Base-by-base conservation (phyloP, 768 basidiomycete species). In the Termitomyces sp. region DNA sequence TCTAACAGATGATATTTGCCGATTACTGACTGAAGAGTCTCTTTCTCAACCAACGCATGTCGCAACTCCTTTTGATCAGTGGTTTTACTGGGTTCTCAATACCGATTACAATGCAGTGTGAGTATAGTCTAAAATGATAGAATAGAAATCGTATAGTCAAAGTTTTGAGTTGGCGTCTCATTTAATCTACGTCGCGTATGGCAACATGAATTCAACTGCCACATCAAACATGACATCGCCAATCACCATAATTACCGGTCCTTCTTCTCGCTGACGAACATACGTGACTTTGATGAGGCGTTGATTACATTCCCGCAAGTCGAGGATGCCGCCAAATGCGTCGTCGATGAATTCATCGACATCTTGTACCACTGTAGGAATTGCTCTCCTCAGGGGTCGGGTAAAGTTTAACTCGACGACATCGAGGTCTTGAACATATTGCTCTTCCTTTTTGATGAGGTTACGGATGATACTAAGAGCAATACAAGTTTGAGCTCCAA, bases 191-290 rank as follows among this genome's bases (percentile, higher is more conserved):
- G 81, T 81, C 2, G 93, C 91, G 68, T 98, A 98, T 2, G 88
- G 87, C 40, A 86, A 77, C 46, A 91, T 82, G 75, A 97, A 97
- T 66, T 95, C 91, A 6, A 90, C 84, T 0, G 94, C 95, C 5
- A 90, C 88, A 30, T 88, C 83, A 41, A 97, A 77, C 69, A 96
- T 93, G 50, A 97, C 83, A 67, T 96, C 94, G 0, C 96, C 95
- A 26, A 98, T 90, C 44, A 82, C 80, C 61, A 86, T 81, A 38
- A 98, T 91, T 55, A 97, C 82, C 0, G 90, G 88, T 0, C 82
- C 83, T 61, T 95, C 88, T 68, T 97, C 94, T 62, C 74, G 88
- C 69, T 98, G 93, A 33, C 94, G 85, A 44, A 93, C 88, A 64
- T 88, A 85, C 74, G 97, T 82, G 4, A 89, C 83, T 66, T 95